Base-by-base conservation (phyloP, 2,329 filamentous ascomycete species). In the Samsoniella hepiali region DNA sequence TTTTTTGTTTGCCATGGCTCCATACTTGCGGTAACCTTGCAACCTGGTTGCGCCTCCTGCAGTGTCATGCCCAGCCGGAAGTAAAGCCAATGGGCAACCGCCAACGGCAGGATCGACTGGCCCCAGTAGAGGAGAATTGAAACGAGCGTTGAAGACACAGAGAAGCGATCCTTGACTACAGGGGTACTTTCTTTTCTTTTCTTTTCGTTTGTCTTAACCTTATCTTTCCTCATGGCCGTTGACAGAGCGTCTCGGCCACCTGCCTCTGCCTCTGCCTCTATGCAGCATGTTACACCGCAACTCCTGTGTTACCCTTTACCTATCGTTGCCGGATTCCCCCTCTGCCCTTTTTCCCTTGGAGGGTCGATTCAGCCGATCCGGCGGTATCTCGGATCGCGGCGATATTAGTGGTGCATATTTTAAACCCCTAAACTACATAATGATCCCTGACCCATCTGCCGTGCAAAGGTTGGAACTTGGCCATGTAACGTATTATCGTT, bases 291-390 rank as follows among this genome's bases (percentile, higher is more conserved):
- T 60, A 60, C 58, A 60, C 45, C 58, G 47, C 34, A 60, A 40
- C 34, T 53, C 34, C 32, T 60, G 42, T 51, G 32, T 34, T 29
- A 31, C 34, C 27, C 5, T n/a, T 38, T 27, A 40, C 34, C 38
- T 29, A 15, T 55, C 29, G 13, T 50, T 32, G 44, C 71, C 73
- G 36, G 31, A 57, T 29, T 27, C 29, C 13, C 40, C 44, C 51
- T 58, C 54, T 67, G 45, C 65, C 54, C 51, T 27, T 36, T 15
- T 15, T 27, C 42, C 10, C 31, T 36, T 51, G 13, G 44, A 47
- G 32, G 44, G 47, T 15, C 27, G 29, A 31, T 58, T 44, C 27
- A 3, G 29, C 55, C 50, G 38, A 38, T 55, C 11, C 31, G 59
- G 40, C 40, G 34, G 59, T 55, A 31, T 55, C 49, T 62, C 44